Percentiles rank a stretch among this genome's conserved stretches.
Evolutionary conservation across 176 grass and related monocot genomes (phyloP).

Genomic region (Secale cereale): DNA sequence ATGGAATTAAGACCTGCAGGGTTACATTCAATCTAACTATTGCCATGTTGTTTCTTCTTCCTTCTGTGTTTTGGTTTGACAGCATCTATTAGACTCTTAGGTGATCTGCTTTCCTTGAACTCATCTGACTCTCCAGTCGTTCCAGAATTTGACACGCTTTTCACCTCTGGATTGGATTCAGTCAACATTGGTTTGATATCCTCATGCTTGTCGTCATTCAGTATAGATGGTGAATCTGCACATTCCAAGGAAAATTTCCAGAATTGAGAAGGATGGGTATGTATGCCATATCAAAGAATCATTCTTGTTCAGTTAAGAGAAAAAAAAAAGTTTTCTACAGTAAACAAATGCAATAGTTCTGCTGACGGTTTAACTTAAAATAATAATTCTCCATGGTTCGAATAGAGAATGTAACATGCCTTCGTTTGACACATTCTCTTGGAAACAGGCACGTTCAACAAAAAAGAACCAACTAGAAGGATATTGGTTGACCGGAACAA

Average conservation of each 20-base stretch:
- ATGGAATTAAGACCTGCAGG: neutral
- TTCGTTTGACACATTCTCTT: too few relatives aligned
- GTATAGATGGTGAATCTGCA: constrained; percentile 27
- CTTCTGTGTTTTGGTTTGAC: constrained; percentile 79
- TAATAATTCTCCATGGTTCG: too few relatives aligned
- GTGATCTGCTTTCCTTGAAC: constrained; percentile 38
- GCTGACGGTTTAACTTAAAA: too few relatives aligned
- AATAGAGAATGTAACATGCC: too few relatives aligned
- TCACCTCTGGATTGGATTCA: constrained; percentile 34
- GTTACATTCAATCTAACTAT: constrained; percentile 28
- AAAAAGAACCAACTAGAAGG: too few relatives aligned
- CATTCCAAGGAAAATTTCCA: neutral
- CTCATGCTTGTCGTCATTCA: constrained; percentile 22
- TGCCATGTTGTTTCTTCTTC: constrained; percentile 51
- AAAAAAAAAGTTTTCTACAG: neutral
- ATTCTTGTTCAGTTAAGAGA: neutral
- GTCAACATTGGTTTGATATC: constrained; percentile 29
- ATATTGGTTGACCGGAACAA: too few relatives aligned
- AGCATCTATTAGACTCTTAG: constrained; percentile 89
- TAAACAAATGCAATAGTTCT: too few relatives aligned
- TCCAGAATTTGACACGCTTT: constrained; percentile 26
- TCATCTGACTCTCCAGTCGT: constrained; percentile 26
- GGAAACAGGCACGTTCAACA: too few relatives aligned
- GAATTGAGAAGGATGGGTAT: constrained; percentile 23
- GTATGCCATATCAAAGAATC: neutral